These are phyloP conservation scores for Coemansia sp. DNA, from an alignment of 192 early-diverging fungal genomes.

Conservation along the genomic window DNA sequence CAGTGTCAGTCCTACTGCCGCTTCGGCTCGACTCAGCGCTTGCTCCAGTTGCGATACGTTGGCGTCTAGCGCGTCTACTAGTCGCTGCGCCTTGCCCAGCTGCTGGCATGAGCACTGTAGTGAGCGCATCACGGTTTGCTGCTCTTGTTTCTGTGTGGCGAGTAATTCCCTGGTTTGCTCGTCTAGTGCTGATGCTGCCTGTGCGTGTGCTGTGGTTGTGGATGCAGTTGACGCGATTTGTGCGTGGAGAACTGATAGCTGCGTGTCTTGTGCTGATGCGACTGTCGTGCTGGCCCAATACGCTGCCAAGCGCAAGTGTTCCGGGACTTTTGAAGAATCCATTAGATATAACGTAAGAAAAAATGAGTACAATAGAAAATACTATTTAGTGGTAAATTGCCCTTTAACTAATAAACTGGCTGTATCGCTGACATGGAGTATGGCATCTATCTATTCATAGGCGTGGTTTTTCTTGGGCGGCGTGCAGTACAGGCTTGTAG, in stretches of 20 bases:
- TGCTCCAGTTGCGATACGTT: slow-evolving; percentile 16
- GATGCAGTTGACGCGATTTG: background rate
- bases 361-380: background rate
- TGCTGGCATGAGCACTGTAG: slow-evolving; percentile 2
- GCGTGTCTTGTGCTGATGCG: background rate
- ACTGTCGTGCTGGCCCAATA: slow-evolving; percentile 18
- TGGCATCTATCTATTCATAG: slow-evolving; percentile 9
- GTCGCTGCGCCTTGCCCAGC: background rate
- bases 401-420: no score
- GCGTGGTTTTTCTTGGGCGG: slow-evolving; percentile 14
- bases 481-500: slow-evolving; percentile 40
- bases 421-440: background rate
- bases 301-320: slow-evolving; percentile 22
- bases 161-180: background rate
- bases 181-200: background rate
- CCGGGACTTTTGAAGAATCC: background rate
- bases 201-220: background rate
- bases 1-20: slow-evolving; percentile 24
- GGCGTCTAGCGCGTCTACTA: slow-evolving; percentile 14
- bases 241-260: background rate
- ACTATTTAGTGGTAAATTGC: no score
- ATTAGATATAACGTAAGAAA: background rate
- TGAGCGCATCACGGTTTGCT: no score
- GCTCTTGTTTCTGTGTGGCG: no score
- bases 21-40: slow-evolving; percentile 21